phyloP scores from a whole-genome alignment of 129 eudicot species.

The Arctium minus region DNA sequence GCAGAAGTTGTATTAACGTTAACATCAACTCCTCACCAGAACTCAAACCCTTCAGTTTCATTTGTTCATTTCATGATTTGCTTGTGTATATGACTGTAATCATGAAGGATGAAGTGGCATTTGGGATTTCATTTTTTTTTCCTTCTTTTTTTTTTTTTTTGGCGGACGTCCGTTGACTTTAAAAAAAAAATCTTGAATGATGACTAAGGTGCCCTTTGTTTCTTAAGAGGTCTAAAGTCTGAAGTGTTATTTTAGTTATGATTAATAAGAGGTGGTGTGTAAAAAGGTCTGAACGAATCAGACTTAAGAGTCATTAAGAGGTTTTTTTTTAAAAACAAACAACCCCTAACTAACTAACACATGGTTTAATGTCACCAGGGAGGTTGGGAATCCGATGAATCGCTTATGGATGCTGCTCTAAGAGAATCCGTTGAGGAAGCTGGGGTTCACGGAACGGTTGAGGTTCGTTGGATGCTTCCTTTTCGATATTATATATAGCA shows the following conservation, averaged over 20 bases:
- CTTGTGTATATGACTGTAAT: not conserved
- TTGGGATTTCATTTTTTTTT: not conserved
- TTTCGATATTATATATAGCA: not conserved
- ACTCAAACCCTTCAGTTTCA: not conserved
- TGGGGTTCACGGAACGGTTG: slow-evolving; percentile 68
- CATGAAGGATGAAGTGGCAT: not conserved
- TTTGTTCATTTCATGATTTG: not conserved
- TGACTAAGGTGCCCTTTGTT: not conserved
- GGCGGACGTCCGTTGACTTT: slow-evolving; percentile 20
- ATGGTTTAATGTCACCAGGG: slow-evolving; percentile 37
- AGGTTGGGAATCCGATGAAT: slow-evolving; percentile 80
- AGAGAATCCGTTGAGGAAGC: slow-evolving; percentile 87
- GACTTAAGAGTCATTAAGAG: too few species aligned
- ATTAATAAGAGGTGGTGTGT: too few species aligned
- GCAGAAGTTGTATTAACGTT: too few species aligned
- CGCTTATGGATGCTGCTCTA: slow-evolving; percentile 59
- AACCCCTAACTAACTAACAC: not conserved
- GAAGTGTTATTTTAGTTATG: too few species aligned
- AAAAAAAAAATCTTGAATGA: not conserved
- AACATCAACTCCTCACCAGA: too few species aligned
- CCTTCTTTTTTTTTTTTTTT: not conserved
- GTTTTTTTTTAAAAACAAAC: too few species aligned
- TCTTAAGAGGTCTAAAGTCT: too few species aligned
- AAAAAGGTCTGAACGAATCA: too few species aligned
- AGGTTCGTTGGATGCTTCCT: slow-evolving; percentile 41